These are phyloP conservation scores for Cladophialophora immunda DNA, from an alignment of 2,329 filamentous ascomycete species.

Conservation along the genomic window DNA sequence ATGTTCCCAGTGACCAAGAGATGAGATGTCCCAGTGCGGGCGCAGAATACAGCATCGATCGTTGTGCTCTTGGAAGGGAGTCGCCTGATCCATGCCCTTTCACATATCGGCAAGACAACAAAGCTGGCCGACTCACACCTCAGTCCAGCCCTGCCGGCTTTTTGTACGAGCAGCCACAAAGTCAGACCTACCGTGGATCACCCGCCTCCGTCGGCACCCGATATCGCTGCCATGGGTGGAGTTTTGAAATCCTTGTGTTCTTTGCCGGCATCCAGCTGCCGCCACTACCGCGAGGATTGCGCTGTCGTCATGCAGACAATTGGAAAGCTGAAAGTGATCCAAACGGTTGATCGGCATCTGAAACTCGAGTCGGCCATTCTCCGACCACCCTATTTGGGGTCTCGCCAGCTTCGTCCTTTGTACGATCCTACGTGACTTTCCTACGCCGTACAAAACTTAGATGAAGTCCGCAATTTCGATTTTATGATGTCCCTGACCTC, in stretches of 20 bases:
- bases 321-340: background rate
- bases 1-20: background rate
- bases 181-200: no score
- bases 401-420: background rate
- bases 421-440: slow-evolving; percentile 2
- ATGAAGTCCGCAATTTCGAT: background rate
- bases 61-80: no score
- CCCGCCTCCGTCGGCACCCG: slow-evolving; percentile 1
- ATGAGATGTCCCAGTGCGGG: no score
- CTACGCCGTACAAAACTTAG: slow-evolving; percentile 5
- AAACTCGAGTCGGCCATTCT: slow-evolving; percentile 6
- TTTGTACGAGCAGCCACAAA: no score
- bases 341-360: slow-evolving; percentile 16
- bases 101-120: no score
- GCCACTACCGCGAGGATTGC: background rate
- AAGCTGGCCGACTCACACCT: no score
- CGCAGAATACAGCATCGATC: no score
- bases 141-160: no score
- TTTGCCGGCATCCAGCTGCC: background rate
- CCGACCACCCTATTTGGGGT: slow-evolving; percentile 5
- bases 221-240: slow-evolving; percentile 9
- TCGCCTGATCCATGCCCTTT: no score
- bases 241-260: background rate
- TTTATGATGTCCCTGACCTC: slow-evolving; percentile 8
- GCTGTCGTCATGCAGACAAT: background rate